Percentiles rank a stretch among this genome's conserved stretches.
Conservation (phyloP, 352 stramenopile genomes). For the Phytophthora pluvialis region DNA sequence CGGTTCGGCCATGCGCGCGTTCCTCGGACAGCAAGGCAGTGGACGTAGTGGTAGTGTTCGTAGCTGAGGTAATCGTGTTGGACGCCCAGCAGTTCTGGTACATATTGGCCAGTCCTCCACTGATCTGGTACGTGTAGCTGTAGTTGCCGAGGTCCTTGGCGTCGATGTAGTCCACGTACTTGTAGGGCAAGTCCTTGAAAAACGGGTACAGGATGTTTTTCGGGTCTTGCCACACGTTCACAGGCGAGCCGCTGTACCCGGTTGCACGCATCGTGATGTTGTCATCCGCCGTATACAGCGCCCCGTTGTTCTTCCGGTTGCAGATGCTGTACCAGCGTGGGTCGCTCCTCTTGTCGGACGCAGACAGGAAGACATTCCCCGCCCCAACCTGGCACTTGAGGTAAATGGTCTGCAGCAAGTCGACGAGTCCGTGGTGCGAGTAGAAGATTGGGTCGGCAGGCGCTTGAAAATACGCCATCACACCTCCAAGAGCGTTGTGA, state of each 20-base stretch:
- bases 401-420: conserved; percentile 60
- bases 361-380: conserved; percentile 31
- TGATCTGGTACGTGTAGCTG: conserved; percentile 70
- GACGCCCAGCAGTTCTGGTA: conserved; percentile 50
- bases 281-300: conserved; percentile 27
- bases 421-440: conserved; percentile 52
- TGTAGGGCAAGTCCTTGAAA: conserved; percentile 65
- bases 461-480: conserved; percentile 57
- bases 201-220: conserved; percentile 61
- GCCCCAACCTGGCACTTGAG: conserved; percentile 58
- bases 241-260: conserved; percentile 27
- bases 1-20: background rate
- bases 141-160: conserved; percentile 56
- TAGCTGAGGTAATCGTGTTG: conserved; percentile 29
- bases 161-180: conserved; percentile 53
- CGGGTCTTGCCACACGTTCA: conserved; percentile 43
- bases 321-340: conserved; percentile 43
- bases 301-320: conserved; percentile 7
- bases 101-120: conserved; percentile 52
- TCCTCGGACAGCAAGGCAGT: conserved; percentile 15
- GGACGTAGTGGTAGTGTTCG: conserved; percentile 1
- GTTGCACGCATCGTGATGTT: conserved; percentile 37
- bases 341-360: conserved; percentile 38
- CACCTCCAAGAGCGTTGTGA: conserved; percentile 46
- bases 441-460: conserved; percentile 65